phyloP scores from a whole-genome alignment of 768 basidiomycete genomes.

The Mycena belliarum region DNA sequence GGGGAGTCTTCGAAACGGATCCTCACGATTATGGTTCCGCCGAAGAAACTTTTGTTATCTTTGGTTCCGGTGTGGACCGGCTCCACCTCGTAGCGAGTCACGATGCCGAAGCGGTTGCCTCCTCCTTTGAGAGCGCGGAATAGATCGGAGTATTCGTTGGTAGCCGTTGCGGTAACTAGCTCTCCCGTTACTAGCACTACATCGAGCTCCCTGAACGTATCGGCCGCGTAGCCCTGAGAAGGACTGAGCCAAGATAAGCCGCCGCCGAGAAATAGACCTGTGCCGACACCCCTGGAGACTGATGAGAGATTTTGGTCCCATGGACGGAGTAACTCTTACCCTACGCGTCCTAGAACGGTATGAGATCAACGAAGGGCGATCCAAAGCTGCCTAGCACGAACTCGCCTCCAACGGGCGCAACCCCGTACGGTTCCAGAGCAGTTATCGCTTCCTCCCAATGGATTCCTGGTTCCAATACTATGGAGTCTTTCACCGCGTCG shows the following conservation, averaged over 20 bases:
- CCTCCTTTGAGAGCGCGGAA: conserved; percentile 48
- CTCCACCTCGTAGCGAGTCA: conserved; percentile 42
- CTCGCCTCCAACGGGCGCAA: conserved; percentile 43
- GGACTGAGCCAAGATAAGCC: conserved; percentile 40
- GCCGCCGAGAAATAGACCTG: conserved; percentile 34
- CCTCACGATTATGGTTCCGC: conserved; percentile 39
- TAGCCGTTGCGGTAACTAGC: conserved; percentile 41
- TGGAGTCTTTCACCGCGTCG: conserved; percentile 34
- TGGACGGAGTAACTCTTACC: background rate
- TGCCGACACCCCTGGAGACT: conserved; percentile 38
- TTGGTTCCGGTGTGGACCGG: conserved; percentile 41
- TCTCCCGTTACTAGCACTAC: conserved; percentile 43
- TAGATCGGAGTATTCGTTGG: conserved; percentile 42
- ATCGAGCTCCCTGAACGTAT: conserved; percentile 39
- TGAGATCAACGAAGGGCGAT: background rate
- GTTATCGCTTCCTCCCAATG: conserved; percentile 41
- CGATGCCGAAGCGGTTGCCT: conserved; percentile 47
- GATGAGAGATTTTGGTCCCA: background rate
- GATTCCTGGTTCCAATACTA: conserved; percentile 44
- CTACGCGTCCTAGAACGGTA: conserved; percentile 12
- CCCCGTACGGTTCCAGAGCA: conserved; percentile 38
- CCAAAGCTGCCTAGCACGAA: background rate
- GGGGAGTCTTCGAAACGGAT: background rate
- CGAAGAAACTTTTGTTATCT: conserved; percentile 39
- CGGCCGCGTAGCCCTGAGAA: conserved; percentile 42